phyloP scores from a whole-genome alignment of 1,139 yeast genomes.

The Magnusiomyces fungicola region DNA sequence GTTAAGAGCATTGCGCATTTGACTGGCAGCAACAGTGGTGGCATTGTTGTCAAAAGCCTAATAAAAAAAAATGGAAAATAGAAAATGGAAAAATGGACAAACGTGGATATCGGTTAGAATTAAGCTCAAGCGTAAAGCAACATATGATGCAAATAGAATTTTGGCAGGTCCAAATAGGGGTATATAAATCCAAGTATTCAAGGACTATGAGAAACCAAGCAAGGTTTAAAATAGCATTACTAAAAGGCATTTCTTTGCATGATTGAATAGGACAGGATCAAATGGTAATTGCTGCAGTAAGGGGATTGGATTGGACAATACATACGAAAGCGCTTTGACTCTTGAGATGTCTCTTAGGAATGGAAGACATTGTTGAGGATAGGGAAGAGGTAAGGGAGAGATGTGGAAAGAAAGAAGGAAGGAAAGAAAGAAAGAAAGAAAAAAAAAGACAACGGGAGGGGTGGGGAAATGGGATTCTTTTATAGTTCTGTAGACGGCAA shows the following conservation, averaged over 20 bases:
- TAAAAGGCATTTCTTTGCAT: too few species aligned
- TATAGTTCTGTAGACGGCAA: too few species aligned
- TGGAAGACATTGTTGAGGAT: conserved; percentile 4
- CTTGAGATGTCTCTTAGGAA: conserved; percentile 15
- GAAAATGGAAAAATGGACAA: background rate
- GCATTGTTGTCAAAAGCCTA: conserved; percentile 94
- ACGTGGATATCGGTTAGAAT: too few species aligned
- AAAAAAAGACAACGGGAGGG: background rate
- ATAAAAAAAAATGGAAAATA: conserved; percentile 1
- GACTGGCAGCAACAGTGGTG: conserved; percentile 93
- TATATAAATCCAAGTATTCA: too few species aligned
- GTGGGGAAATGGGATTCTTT: background rate
- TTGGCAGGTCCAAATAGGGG: too few species aligned
- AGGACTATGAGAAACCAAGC: too few species aligned
- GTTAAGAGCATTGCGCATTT: conserved; percentile 95
- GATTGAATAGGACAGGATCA: too few species aligned
- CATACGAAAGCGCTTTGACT: conserved; percentile 17
- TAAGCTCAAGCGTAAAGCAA: background rate
- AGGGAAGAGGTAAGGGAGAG: background rate
- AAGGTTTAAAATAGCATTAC: too few species aligned
- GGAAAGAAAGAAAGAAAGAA: background rate
- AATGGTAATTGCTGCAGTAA: too few species aligned
- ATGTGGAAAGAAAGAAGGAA: background rate
- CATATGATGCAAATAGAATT: background rate
- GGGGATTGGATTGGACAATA: conserved; percentile 22